These are phyloP conservation scores for Pestalotiopsis sp. DNA, from an alignment of 2,329 filamentous ascomycete genomes.

Conservation along the genomic window DNA sequence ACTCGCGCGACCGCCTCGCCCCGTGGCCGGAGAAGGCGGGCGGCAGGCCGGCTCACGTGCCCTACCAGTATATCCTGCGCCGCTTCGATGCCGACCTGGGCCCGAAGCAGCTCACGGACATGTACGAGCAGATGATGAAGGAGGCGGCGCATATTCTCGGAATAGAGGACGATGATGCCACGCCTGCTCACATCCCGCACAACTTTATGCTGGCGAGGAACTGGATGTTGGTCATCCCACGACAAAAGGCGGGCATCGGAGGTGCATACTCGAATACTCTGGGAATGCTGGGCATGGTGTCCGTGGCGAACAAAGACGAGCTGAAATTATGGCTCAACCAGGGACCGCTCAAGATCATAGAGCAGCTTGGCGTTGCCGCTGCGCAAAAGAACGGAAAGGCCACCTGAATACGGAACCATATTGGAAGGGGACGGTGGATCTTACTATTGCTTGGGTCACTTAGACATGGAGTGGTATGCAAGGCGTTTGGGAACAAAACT, in stretches of 20 bases:
- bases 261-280: conserved; percentile 44
- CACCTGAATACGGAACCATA: too few relatives aligned
- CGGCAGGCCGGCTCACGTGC: conserved; percentile 23
- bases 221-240: conserved; percentile 49
- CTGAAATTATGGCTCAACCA: conserved; percentile 38
- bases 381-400: neutral
- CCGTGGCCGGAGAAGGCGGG: conserved; percentile 20
- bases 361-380: conserved; percentile 34
- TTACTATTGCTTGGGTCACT: neutral
- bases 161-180: neutral
- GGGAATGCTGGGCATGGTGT: conserved; percentile 49
- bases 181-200: conserved; percentile 35
- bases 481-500: conserved; percentile 3
- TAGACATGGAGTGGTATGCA: neutral
- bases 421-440: neutral
- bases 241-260: conserved; percentile 34
- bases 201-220: conserved; percentile 45
- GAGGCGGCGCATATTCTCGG: conserved; percentile 18
- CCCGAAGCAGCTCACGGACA: conserved; percentile 14
- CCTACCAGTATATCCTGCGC: conserved; percentile 36
- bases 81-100: conserved; percentile 29
- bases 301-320: conserved; percentile 33
- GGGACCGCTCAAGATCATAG: conserved; percentile 36
- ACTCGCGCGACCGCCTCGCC: conserved; percentile 27
- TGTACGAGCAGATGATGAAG: conserved; percentile 29